Conservation (phyloP, 345 rosid species). For the Combretum micranthum region DNA sequence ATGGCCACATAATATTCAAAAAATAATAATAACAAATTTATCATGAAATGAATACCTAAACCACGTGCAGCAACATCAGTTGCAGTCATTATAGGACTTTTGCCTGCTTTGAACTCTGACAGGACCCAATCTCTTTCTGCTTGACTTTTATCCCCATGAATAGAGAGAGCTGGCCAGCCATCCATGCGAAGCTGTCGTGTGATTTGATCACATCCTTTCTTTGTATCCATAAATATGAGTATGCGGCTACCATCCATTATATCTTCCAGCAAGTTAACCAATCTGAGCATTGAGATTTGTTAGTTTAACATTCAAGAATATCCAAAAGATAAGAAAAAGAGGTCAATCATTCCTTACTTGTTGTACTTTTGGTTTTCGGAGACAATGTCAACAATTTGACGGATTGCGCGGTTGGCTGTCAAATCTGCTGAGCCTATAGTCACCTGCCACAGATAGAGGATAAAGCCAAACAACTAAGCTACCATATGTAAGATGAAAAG, state of each 20-base stretch:
- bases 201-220: constrained; percentile 96
- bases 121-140: constrained; percentile 99
- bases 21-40: too few species aligned
- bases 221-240: constrained; percentile 91
- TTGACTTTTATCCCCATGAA: constrained; percentile 99
- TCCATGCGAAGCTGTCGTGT: constrained; percentile 99
- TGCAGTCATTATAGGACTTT: constrained; percentile 99
- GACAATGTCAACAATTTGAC: constrained; percentile 83
- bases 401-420: constrained; percentile 95
- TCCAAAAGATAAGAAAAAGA: constrained; percentile 2
- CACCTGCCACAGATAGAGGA: constrained; percentile 43
- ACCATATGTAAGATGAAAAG: neutral
- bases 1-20: too few species aligned
- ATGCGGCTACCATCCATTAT: constrained; percentile 99
- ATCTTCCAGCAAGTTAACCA: constrained; percentile 94
- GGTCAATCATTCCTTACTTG: constrained; percentile 39
- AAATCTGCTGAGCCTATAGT: constrained; percentile 83
- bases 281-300: constrained; percentile 29
- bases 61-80: constrained; percentile 99
- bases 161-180: constrained; percentile 99
- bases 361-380: constrained; percentile 93
- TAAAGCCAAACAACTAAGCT: constrained; percentile 2
- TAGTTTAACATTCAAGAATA: constrained; percentile 1
- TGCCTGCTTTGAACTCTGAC: constrained; percentile 94
- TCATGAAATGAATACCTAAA: constrained; percentile 51